Base-by-base conservation (phyloP, 208 protist species). In the Trypanosoma grayi region DNA sequence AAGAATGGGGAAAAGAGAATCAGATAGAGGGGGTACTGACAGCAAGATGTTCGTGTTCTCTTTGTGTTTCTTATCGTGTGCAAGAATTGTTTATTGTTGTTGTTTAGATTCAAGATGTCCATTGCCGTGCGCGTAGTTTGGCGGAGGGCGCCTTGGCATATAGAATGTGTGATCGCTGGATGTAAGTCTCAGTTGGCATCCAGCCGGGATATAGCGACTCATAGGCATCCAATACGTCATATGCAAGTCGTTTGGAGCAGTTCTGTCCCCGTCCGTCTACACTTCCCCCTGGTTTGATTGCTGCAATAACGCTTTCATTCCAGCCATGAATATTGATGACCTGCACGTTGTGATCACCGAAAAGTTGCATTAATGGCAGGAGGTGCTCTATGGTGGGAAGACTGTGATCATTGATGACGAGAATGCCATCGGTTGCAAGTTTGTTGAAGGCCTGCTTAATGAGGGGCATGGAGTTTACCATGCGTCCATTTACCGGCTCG, bases 391-490 rank as follows among this genome's bases (percentile, higher is more conserved):
- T 46, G 2, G 67, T 75, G 6, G 85, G 85, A 7, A 87, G 52
- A 40, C 83, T 73, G 40, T 92, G 85, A 31, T 92, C 85, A 54
- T 92, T 92, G 30, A 92, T 69, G 11, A 88, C 59, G 0, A 92
- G 66, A 4, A 92, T 64, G 10, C 85, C 85, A n/a, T 79, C 73
- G 16, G 54, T 43, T 14, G 28, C 41, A 8, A 92, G 70, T 39
- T 72, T 74, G 25, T 41, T n/a, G 18, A 75, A 69, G 51, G 66
- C 78, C 43, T 56, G 60, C 34, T 75, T 47, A 30, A 89, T 53
- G n/a, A 79, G 36, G 22, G 55, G 39, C 24, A 36, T 39, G 2
- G 59, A 37, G 20, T 77, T 85, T 20, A 82, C 53, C 85, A 92
- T 89, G 0, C 60, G 73, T 3, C 70, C 85, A 16, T 54, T 54